A percentile compares a stretch with the other conserved stretches of the same genome.
These are phyloP conservation scores for Neophaeococcomyces mojaviensis DNA, from an alignment of 2,329 filamentous ascomycete genomes.

Conservation along the genomic window DNA sequence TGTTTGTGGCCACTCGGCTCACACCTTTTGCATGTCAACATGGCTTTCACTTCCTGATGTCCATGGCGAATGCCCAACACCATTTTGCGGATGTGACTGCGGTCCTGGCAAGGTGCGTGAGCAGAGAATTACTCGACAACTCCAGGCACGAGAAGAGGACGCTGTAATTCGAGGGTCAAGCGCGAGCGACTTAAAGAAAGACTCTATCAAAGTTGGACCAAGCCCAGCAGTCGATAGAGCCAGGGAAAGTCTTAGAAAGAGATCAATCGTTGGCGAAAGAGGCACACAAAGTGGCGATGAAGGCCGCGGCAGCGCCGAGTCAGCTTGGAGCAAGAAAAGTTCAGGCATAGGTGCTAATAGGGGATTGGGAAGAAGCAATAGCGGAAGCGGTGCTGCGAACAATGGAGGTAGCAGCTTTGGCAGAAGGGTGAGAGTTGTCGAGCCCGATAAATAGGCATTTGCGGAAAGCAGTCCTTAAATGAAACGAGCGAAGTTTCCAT, in stretches of 20 bases:
- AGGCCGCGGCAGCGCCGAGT: not conserved
- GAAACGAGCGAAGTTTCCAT: too few relatives aligned
- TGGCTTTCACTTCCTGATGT: constrained; percentile 47
- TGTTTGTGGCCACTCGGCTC: constrained; percentile 54
- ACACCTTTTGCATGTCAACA: constrained; percentile 48
- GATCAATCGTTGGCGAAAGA: not conserved
- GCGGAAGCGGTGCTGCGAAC: not conserved
- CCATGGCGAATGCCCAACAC: constrained; percentile 51
- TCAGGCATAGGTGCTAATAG: not conserved
- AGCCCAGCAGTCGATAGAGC: constrained; percentile 41
- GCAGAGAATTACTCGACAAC: constrained; percentile 30
- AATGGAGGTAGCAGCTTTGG: not conserved
- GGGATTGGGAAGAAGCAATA: not conserved
- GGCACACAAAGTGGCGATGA: constrained; percentile 5
- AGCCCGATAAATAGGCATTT: too few relatives aligned
- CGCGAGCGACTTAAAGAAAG: constrained; percentile 35
- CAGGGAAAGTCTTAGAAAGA: constrained; percentile 34
- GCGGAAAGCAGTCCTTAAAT: too few relatives aligned
- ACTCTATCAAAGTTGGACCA: constrained; percentile 37
- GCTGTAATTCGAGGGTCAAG: constrained; percentile 23
- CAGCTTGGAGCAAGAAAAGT: constrained; percentile 4
- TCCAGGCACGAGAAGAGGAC: constrained; percentile 24
- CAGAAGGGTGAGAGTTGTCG: not conserved
- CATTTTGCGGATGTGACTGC: constrained; percentile 55
- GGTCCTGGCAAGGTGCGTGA: constrained; percentile 42